Conservation (phyloP, 805 yeast species). For the Yamadazyma laniorum region DNA sequence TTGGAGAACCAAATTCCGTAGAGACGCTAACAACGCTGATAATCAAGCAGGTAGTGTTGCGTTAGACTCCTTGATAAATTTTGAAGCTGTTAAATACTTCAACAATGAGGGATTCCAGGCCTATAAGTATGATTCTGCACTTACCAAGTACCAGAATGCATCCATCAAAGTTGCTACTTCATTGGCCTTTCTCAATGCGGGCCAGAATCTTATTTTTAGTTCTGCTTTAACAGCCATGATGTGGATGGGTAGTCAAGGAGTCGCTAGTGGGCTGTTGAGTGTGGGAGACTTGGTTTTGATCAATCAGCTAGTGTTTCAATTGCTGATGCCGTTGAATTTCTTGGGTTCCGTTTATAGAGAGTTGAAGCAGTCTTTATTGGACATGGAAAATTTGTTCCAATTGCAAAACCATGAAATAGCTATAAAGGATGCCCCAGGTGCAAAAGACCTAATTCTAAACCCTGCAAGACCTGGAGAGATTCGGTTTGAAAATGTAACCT, state of each 20-base stretch:
- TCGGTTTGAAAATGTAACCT: constrained; percentile 83
- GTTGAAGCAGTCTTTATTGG: constrained; percentile 85
- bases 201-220: constrained; percentile 79
- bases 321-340: constrained; percentile 91
- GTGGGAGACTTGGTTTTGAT: constrained; percentile 95
- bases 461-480: constrained; percentile 64
- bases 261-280: constrained; percentile 74
- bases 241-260: constrained; percentile 97
- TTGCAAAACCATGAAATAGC: constrained; percentile 72
- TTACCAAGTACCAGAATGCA: constrained; percentile 70
- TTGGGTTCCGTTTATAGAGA: constrained; percentile 95
- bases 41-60: constrained; percentile 95
- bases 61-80: constrained; percentile 87
- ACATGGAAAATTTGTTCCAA: constrained; percentile 92
- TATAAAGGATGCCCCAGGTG: constrained; percentile 61
- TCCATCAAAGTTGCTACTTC: constrained; percentile 83
- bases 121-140: constrained; percentile 71
- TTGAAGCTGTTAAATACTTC: constrained; percentile 91
- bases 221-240: constrained; percentile 92
- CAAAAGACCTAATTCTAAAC: constrained; percentile 56
- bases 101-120: constrained; percentile 85
- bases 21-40: constrained; percentile 87
- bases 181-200: constrained; percentile 72
- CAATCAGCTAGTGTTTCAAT: constrained; percentile 93
- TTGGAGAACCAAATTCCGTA: constrained; percentile 91